Evolutionary conservation across 768 basidiomycete genomes (phyloP).

Genomic region (Hirschioporus abietinus): DNA sequence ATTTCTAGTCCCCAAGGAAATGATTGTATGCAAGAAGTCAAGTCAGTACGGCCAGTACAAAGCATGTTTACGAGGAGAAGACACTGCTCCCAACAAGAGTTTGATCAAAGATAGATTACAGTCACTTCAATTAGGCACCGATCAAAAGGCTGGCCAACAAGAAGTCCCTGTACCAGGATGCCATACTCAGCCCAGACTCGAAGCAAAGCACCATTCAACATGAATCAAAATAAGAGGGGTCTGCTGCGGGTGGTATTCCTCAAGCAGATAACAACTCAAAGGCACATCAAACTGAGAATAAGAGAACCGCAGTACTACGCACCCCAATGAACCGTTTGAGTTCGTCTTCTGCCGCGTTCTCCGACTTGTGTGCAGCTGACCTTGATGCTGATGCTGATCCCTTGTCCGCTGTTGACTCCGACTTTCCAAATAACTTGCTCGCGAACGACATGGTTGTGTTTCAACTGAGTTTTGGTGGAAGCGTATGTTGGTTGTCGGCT

Average conservation of each 20-base stretch:
- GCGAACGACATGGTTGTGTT: neutral
- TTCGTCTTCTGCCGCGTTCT: neutral
- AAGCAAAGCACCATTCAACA: neutral
- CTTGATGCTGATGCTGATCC: neutral
- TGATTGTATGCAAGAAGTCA: neutral
- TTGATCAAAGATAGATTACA: neutral
- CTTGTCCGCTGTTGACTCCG: neutral
- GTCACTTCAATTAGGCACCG: neutral
- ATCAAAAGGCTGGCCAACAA: neutral
- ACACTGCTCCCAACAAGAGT: neutral
- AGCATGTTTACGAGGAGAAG: neutral
- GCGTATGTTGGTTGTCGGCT: neutral
- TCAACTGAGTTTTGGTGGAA: neutral
- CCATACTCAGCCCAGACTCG: neutral
- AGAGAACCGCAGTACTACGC: neutral
- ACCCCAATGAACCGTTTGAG: neutral
- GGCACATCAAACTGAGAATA: neutral
- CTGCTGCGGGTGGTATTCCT: neutral
- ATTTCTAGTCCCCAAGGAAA: constrained; percentile 28
- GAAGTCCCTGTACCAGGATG: neutral
- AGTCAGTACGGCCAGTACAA: neutral
- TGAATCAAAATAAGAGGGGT: neutral
- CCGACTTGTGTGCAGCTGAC: neutral
- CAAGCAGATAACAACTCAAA: neutral
- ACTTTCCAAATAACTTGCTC: neutral